A percentile compares a stretch with the other conserved stretches of the same genome.
These are phyloP conservation scores for Colletotrichum graminicola DNA, from an alignment of 2,329 filamentous ascomycete genomes.

Conservation along the genomic window DNA sequence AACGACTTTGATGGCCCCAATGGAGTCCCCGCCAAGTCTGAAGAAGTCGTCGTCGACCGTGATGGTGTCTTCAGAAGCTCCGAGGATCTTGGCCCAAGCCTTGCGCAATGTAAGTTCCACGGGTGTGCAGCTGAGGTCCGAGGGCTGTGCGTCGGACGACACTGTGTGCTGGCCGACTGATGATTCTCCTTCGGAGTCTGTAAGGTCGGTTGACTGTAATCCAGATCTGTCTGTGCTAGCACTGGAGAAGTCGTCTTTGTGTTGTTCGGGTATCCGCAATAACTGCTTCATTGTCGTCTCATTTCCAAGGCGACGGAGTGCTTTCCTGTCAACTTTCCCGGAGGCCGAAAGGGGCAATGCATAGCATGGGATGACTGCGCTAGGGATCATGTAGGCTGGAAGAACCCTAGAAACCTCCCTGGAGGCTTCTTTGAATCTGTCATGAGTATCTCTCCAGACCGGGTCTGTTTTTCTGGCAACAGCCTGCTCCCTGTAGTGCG, in stretches of 20 bases:
- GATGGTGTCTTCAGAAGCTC: conserved; percentile 44
- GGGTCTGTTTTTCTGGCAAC: not conserved
- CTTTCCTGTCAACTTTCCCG: conserved; percentile 31
- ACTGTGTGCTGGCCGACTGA: conserved; percentile 14
- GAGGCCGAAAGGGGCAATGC: conserved; percentile 20
- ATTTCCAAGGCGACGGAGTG: conserved; percentile 15
- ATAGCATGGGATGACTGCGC: conserved; percentile 10
- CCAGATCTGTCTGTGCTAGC: not conserved
- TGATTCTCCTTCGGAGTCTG: conserved; percentile 2
- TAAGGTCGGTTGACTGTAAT: rapidly evolving
- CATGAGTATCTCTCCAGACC: not conserved
- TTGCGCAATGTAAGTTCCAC: conserved; percentile 4
- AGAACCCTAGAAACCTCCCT: not conserved
- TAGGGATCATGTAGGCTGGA: conserved; percentile 39
- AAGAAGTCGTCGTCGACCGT: conserved; percentile 48
- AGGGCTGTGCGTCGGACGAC: not conserved
- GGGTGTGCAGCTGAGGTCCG: not conserved
- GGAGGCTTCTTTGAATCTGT: not conserved
- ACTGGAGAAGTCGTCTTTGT: no score
- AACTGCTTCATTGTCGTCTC: not conserved
- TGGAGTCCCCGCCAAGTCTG: conserved; percentile 45
- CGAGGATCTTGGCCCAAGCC: conserved; percentile 41
- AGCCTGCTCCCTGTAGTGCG: no score
- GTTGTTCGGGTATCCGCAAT: not conserved
- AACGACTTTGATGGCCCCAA: conserved; percentile 46